Conservation (phyloP, 768 basidiomycete species). For the Coprinellus micaceus region DNA sequence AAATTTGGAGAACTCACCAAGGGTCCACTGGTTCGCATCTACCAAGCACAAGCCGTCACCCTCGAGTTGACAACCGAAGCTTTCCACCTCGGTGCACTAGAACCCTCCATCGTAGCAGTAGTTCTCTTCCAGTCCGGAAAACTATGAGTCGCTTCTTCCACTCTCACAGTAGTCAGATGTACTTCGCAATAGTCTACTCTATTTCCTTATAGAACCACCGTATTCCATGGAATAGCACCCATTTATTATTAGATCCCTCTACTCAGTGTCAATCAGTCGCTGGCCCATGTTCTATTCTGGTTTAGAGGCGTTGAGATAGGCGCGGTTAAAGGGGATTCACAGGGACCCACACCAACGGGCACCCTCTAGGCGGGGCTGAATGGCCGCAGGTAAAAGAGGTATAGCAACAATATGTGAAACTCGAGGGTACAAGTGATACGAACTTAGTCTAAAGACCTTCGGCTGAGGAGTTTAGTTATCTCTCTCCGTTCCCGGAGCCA, state of each 20-base stretch:
- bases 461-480: conserved; percentile 68
- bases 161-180: background rate
- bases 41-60: conserved; percentile 24
- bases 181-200: background rate
- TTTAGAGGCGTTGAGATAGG: too few relatives aligned
- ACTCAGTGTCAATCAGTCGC: too few relatives aligned
- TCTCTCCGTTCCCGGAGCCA: conserved; percentile 86
- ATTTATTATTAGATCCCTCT: too few relatives aligned
- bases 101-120: conserved; percentile 41
- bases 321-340: too few relatives aligned
- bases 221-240: background rate
- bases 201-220: background rate
- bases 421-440: background rate
- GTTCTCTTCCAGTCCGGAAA: conserved; percentile 44
- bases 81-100: conserved; percentile 42
- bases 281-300: too few relatives aligned
- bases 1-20: background rate
- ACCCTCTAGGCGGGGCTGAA: too few relatives aligned
- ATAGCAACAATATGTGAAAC: background rate
- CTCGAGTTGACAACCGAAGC: conserved; percentile 47
- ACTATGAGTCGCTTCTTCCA: conserved; percentile 9
- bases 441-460: conserved; percentile 62
- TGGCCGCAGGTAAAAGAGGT: too few relatives aligned
- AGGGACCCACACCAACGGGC: too few relatives aligned
- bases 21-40: conserved; percentile 30